Conservation (phyloP, 768 basidiomycete genomes). For the Rubroboletus satanas region DNA sequence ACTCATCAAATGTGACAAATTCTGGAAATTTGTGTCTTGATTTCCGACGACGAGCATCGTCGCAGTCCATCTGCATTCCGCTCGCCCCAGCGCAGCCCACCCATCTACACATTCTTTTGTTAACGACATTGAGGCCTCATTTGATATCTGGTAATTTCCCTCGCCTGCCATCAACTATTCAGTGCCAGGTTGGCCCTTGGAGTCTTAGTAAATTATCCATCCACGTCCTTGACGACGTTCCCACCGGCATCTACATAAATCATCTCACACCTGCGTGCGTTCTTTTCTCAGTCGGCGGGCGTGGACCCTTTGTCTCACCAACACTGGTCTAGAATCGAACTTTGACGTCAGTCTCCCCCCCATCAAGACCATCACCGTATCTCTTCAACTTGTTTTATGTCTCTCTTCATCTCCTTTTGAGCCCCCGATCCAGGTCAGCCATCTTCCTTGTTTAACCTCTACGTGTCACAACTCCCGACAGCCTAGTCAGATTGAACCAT, state of each 20-base stretch:
- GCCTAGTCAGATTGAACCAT: slow-evolving; percentile 2
- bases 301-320: slow-evolving; percentile 7
- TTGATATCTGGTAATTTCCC: slow-evolving; percentile 3
- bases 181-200: slow-evolving; percentile 13
- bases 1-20: slow-evolving; percentile 24
- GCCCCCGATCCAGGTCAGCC: slow-evolving; percentile 4
- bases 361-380: neutral
- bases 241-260: slow-evolving; percentile 5
- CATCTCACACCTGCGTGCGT: slow-evolving; percentile 7
- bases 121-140: slow-evolving; percentile 11
- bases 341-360: slow-evolving; percentile 5
- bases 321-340: slow-evolving; percentile 13
- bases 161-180: neutral
- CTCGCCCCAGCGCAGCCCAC: neutral
- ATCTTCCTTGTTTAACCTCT: neutral
- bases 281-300: slow-evolving; percentile 2
- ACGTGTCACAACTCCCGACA: neutral
- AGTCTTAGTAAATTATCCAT: slow-evolving; percentile 20
- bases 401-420: slow-evolving; percentile 16
- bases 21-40: slow-evolving; percentile 16
- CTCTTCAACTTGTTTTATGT: slow-evolving; percentile 16
- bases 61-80: slow-evolving; percentile 1
- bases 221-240: slow-evolving; percentile 3
- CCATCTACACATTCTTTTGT: slow-evolving; percentile 9
- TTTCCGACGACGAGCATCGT: slow-evolving; percentile 15